Evolutionary conservation across 805 yeast genomes (phyloP), one percentile per base, ranked within the genome.

Genomic region (Teunomyces lycoperdinae): DNA sequence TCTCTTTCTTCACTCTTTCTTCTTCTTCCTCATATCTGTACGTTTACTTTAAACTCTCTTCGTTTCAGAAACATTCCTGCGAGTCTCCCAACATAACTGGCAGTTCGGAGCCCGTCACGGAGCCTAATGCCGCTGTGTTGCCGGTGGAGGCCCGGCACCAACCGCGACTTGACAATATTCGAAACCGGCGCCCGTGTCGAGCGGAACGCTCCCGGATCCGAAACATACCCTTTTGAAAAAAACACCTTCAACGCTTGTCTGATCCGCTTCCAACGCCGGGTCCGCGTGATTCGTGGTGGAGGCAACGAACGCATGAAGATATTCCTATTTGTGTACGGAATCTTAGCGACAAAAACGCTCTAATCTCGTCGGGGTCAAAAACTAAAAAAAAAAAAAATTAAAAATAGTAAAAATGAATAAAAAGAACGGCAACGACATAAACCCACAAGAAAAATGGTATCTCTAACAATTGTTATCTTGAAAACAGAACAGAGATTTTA

Each of bases 281-380:
- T 57, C 20, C 66, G 51, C 4, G 73, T 67, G 13, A 64, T 52
- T 42, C 72, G 48, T 9, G 73, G 73, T 3, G 70, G 70, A 20
- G 73, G 73, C 9, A 68, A 51, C 9, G 52, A 52, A 28, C 54
- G 41, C 54, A 50, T 50, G 9, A 16, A n/a, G 24, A 26, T 4
- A 34, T 39, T 28, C 38, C 32, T 38, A 24, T 27, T 17, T 14
- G 41, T 35, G 41, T 28, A 34, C 33, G 27, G 34, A 40, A 17
- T 27, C 34, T 40, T 34, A 34, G 43, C 34, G 34, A 27, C 13
- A 13, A 7, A 20, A 20, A 20, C 24, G 5, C 24, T 11, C 14
- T 28, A 40, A 9, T 28, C 7, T 28, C 7, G 29, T 28, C 43
- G 27, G 43, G 26, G 34, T 32, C 17, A 13, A n/a, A n/a, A 5